A percentile compares a stretch with the other conserved stretches of the same genome.
These are phyloP conservation scores for Trichoderma simmonsii DNA, from an alignment of 2,329 filamentous ascomycete genomes.

Conservation along the genomic window DNA sequence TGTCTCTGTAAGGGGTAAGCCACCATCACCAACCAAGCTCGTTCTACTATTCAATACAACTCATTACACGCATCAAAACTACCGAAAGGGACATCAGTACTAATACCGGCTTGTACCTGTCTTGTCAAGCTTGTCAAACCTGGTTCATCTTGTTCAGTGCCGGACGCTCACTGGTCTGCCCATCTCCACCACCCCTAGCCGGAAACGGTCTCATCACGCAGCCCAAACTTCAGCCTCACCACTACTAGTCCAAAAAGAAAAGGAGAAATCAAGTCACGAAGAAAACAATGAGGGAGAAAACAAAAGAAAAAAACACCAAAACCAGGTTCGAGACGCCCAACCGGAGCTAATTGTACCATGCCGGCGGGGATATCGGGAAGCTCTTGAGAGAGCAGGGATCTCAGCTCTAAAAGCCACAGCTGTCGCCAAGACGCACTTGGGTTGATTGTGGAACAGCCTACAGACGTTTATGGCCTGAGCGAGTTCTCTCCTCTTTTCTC, in stretches of 20 bases:
- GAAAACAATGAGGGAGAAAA: background rate
- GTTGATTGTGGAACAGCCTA: background rate
- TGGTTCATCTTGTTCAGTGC: background rate
- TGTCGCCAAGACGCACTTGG: background rate
- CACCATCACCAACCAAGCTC: background rate
- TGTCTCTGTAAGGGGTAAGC: background rate
- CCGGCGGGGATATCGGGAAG: background rate
- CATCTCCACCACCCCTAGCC: background rate
- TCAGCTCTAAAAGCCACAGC: slow-evolving; percentile 7
- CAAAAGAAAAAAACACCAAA: background rate
- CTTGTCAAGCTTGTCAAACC: background rate
- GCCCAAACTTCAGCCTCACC: slow-evolving; percentile 6
- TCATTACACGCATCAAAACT: background rate
- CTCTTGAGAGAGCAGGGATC: background rate
- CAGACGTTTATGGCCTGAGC: background rate
- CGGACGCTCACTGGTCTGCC: background rate
- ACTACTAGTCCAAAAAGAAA: background rate
- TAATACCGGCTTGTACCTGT: background rate
- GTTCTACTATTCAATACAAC: background rate
- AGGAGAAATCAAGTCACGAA: background rate
- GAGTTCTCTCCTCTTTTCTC: background rate
- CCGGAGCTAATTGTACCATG: background rate
- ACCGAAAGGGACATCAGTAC: background rate
- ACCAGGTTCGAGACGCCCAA: background rate
- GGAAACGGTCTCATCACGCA: background rate